Evolutionary conservation across 192 early-diverging fungal species (phyloP).

Genomic region (Ambispora gerdemannii): DNA sequence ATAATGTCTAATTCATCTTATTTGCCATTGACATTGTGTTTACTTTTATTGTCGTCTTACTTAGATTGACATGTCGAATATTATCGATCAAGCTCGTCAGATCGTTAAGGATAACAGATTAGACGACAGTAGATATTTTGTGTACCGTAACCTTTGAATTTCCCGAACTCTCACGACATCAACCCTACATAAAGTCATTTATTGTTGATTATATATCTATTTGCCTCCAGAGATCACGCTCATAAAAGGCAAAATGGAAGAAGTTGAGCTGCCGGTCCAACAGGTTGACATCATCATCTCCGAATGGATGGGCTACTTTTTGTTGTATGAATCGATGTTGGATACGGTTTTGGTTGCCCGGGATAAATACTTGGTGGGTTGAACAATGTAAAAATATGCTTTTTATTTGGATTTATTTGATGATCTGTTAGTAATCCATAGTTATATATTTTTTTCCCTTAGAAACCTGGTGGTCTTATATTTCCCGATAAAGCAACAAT

Average conservation of each 20-base stretch:
- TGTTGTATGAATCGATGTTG: slow-evolving; percentile 88
- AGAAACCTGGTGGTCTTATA: slow-evolving; percentile 48
- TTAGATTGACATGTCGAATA: slow-evolving; percentile 82
- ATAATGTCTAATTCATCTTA: not conserved
- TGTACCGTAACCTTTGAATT: slow-evolving; percentile 5
- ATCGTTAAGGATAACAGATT: slow-evolving; percentile 74
- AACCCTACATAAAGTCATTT: not conserved
- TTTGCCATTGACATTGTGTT: not conserved
- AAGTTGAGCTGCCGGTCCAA: slow-evolving; percentile 69
- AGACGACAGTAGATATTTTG: slow-evolving; percentile 48
- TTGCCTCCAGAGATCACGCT: slow-evolving; percentile 40
- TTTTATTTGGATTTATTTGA: no score
- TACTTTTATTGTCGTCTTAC: slow-evolving; percentile 30
- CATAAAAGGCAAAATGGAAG: slow-evolving; percentile 77
- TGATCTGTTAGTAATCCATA: no score
- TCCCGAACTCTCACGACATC: not conserved
- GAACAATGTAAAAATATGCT: no score
- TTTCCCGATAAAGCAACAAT: slow-evolving; percentile 72
- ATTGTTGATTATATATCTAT: slow-evolving; percentile 9
- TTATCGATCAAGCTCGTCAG: slow-evolving; percentile 76
- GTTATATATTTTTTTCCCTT: not conserved
- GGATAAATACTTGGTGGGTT: slow-evolving; percentile 65
- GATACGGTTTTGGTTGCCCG: slow-evolving; percentile 83
- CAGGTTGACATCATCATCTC: slow-evolving; percentile 84
- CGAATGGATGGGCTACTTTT: slow-evolving; percentile 94